Evolutionary conservation across 306 rosid species (phyloP), one percentile per base, ranked within the genome.

Genomic region (Arachis stenosperma): DNA sequence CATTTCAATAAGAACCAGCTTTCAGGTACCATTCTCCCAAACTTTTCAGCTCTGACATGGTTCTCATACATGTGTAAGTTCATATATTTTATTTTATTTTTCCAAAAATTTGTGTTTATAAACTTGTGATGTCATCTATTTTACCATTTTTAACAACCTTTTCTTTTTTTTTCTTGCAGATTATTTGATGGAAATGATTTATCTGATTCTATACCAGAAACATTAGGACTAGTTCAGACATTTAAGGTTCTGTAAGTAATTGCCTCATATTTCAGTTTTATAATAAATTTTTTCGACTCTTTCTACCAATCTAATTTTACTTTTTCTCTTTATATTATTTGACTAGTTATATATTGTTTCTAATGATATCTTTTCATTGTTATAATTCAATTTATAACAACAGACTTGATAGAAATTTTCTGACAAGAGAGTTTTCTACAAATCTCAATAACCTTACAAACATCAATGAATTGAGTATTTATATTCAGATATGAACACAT

Each of bases 221-320:
- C 17, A 17, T 17, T 17, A 17, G 17, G 0, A 17, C 17, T 17
- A 17, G 17, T 17, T 17, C 17, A 17, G 80, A 91, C 87, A 71
- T 88, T 94, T 33, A 96, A 94, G 76, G 97, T 92, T 86, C 96
- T 94, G 97, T 94, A 85, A 91, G 99, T 89, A 81, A 57, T 80
- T 61, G 8, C 61, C 61, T 73, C 40, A 61, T 12, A 80, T 54
- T 73, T n/a, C 6, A n/a, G 0, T 46, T 13, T 15, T 59, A 13
- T 17, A 3, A 3, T 40, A 3, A 40, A 39, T 15, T 78, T 55
- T 14, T 39, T 67, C 55, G 9, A n/a, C 48, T 48, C n/a, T 60
- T 51, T 33, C 42, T n/a, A 1, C 56, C 14, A 11, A 5, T 33
- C n/a, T 65, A 7, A 11, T 47, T 46, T 30, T 77, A 41, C 75